Evolutionary conservation across 2,329 filamentous ascomycete genomes (phyloP), one percentile per base, ranked within the genome.

Genomic region (Colletotrichum sp.): DNA sequence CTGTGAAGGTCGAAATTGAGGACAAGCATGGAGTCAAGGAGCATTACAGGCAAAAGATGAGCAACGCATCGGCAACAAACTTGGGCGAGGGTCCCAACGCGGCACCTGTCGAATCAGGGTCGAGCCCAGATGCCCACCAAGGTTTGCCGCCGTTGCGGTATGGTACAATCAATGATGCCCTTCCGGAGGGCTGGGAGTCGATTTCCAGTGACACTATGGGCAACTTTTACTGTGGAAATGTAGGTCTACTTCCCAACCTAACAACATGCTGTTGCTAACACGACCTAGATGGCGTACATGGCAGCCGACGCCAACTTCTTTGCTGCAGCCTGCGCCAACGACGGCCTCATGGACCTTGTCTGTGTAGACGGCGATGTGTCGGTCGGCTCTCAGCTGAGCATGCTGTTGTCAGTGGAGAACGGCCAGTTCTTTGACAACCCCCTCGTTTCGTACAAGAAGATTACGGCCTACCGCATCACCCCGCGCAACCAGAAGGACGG

Each of bases 201-300:
- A 86, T 94, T 5, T 91, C 94, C 1, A 91, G 94, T 77, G 92
- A 97, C 77, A 95, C 93, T 34, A 87, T 99, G 71, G 96, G 96
- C 62, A 98, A 95, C 81, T 98, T 99, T 83, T 98, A 97, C 85
- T 94, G 93, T 36, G 97, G 97, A 77, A 99, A 98, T 83, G 92
- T 93, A 82, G 86, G 91, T 32, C 16, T 39, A 30, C 25, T 39
- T 15, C 12, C n/a, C 8, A n/a, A 13, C 10, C 18, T 13, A 12
- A 3, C 15, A 74, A 12, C 32, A 48, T 27, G 10, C 10, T 22
- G 7, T 25, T 43, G 56, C 76, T 82, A 61, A 79, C 69, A 27
- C 39, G 15, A 10, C 9, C 12, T 69, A 94, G 92, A 97, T 98
- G 93, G 92, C 94, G 28, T 97, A 94, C 84, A 96, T 99, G 95